Evolutionary conservation across 805 yeast genomes (phyloP).

Genomic region (Pichia paraexigua): DNA sequence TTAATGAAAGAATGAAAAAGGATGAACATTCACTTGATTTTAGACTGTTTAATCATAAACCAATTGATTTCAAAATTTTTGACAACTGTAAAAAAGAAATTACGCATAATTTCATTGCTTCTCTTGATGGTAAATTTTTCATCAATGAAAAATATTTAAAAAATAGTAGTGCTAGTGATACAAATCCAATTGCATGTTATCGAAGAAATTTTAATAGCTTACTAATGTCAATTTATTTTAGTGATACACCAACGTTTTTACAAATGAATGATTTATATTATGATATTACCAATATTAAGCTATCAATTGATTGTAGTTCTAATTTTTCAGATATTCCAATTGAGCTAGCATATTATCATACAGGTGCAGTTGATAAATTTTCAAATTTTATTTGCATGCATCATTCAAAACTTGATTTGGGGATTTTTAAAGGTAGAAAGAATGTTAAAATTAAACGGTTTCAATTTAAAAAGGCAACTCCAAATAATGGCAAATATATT

Average conservation of each 20-base stretch:
- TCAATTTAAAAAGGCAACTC: conserved; percentile 45
- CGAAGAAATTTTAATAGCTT: conserved; percentile 16
- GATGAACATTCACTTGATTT: not conserved
- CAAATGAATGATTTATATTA: not conserved
- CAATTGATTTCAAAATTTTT: not conserved
- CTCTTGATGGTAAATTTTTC: conserved; percentile 17
- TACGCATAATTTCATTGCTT: not conserved
- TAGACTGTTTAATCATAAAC: not conserved
- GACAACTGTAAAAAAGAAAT: not conserved
- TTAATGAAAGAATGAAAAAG: not conserved
- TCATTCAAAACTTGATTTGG: not conserved
- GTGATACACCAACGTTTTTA: conserved; percentile 6
- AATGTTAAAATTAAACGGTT: conserved; percentile 29
- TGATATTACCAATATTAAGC: conserved; percentile 5
- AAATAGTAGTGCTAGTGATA: not conserved
- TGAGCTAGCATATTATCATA: conserved; percentile 5
- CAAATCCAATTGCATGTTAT: conserved; percentile 17
- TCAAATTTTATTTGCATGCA: not conserved
- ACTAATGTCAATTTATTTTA: conserved; percentile 7
- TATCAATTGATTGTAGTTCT: conserved; percentile 9
- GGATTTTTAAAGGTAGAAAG: conserved; percentile 1
- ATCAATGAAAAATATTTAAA: conserved; percentile 11
- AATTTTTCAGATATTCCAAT: conserved; percentile 12
- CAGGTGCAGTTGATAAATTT: not conserved
- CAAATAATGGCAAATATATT: conserved; percentile 41